These are phyloP conservation scores for Amaranthus cruentus DNA, from an alignment of 148 eudicot species.

Conservation along the genomic window DNA sequence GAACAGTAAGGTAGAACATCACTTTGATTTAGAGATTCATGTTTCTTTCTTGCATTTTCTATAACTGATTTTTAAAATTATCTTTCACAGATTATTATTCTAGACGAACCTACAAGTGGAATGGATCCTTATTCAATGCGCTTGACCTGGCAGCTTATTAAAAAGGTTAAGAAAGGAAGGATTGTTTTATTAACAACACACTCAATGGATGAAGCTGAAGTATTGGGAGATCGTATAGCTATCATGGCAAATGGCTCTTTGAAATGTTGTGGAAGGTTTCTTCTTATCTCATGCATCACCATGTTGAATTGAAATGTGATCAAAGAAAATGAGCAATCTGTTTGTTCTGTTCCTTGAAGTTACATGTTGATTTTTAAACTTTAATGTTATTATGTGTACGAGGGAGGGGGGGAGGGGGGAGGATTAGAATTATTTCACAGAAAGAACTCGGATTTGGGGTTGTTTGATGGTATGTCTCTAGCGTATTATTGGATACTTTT, in stretches of 20 bases:
- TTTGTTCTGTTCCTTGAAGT: not conserved
- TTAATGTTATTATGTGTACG: not conserved
- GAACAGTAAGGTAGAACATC: slow-evolving; percentile 70
- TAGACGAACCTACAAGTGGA: slow-evolving; percentile 99
- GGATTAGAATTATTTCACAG: not conserved
- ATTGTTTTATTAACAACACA: slow-evolving; percentile 88
- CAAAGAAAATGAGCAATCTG: not conserved
- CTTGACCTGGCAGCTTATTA: slow-evolving; percentile 94
- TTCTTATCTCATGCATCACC: slow-evolving; percentile 14
- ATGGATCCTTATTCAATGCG: slow-evolving; percentile 99
- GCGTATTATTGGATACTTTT: not conserved
- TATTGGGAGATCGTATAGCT: slow-evolving; percentile 98
- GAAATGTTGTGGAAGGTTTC: slow-evolving; percentile 94
- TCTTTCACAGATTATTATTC: slow-evolving; percentile 66
- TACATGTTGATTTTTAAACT: slow-evolving; percentile 2
- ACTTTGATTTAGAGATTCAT: slow-evolving; percentile 13
- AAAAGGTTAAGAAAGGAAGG: slow-evolving; percentile 87
- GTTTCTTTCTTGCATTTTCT: slow-evolving; percentile 6
- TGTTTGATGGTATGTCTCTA: not conserved
- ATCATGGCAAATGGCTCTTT: slow-evolving; percentile 98
- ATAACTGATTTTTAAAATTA: slow-evolving; percentile 8
- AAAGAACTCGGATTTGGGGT: not conserved
- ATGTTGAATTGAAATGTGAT: not conserved
- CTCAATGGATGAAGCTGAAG: slow-evolving; percentile 99
- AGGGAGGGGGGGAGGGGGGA: not conserved